phyloP scores from a whole-genome alignment of 2,329 filamentous ascomycete species.

The Aspergillus candidus region DNA sequence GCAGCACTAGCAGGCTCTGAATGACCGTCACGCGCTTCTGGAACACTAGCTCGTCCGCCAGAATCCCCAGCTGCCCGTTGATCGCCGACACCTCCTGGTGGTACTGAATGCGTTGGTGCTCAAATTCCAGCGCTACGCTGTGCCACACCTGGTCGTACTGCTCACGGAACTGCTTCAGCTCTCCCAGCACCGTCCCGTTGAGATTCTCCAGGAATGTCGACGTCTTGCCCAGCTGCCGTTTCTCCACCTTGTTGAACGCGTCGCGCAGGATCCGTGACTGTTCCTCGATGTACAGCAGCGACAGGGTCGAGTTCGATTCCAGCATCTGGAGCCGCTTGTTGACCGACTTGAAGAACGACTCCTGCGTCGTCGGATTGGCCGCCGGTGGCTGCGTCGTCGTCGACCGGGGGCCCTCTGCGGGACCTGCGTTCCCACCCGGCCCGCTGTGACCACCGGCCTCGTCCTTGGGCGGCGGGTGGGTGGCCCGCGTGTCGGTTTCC shows the following conservation, averaged over 20 bases:
- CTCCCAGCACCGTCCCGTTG: slow-evolving; percentile 79
- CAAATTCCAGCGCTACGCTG: slow-evolving; percentile 84
- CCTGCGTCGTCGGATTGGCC: slow-evolving; percentile 77
- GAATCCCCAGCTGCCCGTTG: slow-evolving; percentile 69
- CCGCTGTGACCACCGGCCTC: slow-evolving; percentile 10
- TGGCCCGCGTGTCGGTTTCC: slow-evolving; percentile 19
- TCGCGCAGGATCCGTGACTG: slow-evolving; percentile 87
- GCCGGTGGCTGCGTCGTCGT: slow-evolving; percentile 46
- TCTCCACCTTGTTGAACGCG: slow-evolving; percentile 78
- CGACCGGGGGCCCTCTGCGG: slow-evolving; percentile 25
- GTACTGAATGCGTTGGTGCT: slow-evolving; percentile 78
- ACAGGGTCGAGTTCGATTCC: slow-evolving; percentile 87
- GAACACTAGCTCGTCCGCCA: slow-evolving; percentile 84
- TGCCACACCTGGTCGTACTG: slow-evolving; percentile 98
- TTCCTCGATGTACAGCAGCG: slow-evolving; percentile 92
- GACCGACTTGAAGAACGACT: slow-evolving; percentile 95
- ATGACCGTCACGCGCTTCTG: slow-evolving; percentile 89
- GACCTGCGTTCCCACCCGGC: slow-evolving; percentile 8
- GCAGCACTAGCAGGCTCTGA: slow-evolving; percentile 78
- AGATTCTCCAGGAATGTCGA: slow-evolving; percentile 73
- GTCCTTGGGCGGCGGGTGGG: slow-evolving; percentile 20
- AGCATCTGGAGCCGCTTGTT: slow-evolving; percentile 87
- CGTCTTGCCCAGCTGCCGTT: slow-evolving; percentile 77
- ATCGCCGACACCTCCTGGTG: slow-evolving; percentile 78
- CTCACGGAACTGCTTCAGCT: slow-evolving; percentile 68